These are phyloP conservation scores for Ceratocystis diversiconidia DNA, from an alignment of 2,329 filamentous ascomycete species.

Conservation along the genomic window DNA sequence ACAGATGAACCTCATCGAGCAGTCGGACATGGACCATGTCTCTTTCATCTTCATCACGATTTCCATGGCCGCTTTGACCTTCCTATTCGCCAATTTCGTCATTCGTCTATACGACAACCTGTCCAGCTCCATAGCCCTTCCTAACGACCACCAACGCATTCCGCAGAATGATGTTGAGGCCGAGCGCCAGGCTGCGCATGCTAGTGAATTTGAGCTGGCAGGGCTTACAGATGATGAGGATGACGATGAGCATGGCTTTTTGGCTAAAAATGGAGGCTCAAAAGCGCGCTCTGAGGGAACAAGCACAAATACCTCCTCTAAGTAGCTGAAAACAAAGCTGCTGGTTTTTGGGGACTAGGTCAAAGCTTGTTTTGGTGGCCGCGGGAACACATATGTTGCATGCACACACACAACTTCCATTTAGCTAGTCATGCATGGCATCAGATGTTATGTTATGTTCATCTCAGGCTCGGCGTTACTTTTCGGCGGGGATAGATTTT, in stretches of 20 bases:
- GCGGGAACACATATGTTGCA: not conserved
- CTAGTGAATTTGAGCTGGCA: slow-evolving; percentile 86
- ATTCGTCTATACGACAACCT: slow-evolving; percentile 65
- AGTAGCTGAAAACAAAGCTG: no score
- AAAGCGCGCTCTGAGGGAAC: not conserved
- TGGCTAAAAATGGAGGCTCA: not conserved
- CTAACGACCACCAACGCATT: not conserved
- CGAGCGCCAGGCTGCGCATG: slow-evolving; percentile 54
- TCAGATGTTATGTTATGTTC: not conserved
- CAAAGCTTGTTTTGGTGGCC: not conserved
- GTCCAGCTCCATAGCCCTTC: slow-evolving; percentile 25
- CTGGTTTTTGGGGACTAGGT: not conserved
- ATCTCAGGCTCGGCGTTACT: not conserved
- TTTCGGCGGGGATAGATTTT: not conserved
- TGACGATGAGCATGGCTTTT: slow-evolving; percentile 28
- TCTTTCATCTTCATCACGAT: slow-evolving; percentile 86
- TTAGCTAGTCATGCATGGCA: not conserved
- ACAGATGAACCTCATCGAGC: slow-evolving; percentile 68
- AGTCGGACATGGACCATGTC: slow-evolving; percentile 69
- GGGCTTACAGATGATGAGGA: slow-evolving; percentile 72
- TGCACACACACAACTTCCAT: not conserved
- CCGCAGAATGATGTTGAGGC: slow-evolving; percentile 26
- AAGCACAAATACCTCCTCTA: not conserved
- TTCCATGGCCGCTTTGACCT: slow-evolving; percentile 78
- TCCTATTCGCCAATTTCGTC: slow-evolving; percentile 81